Evolutionary conservation across 2,329 filamentous ascomycete genomes (phyloP), one percentile per base, ranked within the genome.

Genomic region (Ophiostoma pallidulum): DNA sequence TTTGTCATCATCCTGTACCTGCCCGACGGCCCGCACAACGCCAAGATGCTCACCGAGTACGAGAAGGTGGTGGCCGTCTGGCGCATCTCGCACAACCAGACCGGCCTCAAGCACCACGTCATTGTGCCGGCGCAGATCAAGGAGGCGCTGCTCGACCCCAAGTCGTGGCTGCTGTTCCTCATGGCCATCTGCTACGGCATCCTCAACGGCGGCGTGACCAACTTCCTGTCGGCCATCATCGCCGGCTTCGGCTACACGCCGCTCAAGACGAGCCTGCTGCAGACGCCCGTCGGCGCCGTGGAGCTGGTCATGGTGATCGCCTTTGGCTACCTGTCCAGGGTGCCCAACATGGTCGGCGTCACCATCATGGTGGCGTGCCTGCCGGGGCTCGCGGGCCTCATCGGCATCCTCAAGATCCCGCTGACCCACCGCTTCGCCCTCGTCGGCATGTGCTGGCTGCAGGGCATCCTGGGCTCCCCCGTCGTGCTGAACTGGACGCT

Each of bases 401-500:
- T 75, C 2, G 72, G 73, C 4, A 72, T 77, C 49, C 62, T 70
- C 2, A 66, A 71, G 24, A 74, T 72, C 14, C 55, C 59, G 18
- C 58, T 73, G 3, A 57, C 66, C 4, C 64, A 74, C 41, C 67
- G 67, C 45, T 65, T 71, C 60, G 67, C 66, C 2, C 64, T 76
- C 2, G 70, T 74, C 0, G 72, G 62, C n/a, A 74, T 72, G 54
- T 71, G 70, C 8, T 75, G 73, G 73, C 58, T 76, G 12, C 70
- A 74, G 50, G 70, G 70, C 36, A 60, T 73, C 3, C 50, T 75
- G 33, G 72, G 72, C 4, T 69, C 70, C 0, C 69, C 72, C 0
- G 66, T 76, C 3, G 69, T 75, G 33, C 53, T 75, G 1, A 72
- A 63, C 32, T 77, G 72, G 73, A 74, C 72, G 20, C 53, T 75